Evolutionary conservation across 768 basidiomycete genomes (phyloP), one percentile per base, ranked within the genome.

Genomic region (Serpula lacrymans): DNA sequence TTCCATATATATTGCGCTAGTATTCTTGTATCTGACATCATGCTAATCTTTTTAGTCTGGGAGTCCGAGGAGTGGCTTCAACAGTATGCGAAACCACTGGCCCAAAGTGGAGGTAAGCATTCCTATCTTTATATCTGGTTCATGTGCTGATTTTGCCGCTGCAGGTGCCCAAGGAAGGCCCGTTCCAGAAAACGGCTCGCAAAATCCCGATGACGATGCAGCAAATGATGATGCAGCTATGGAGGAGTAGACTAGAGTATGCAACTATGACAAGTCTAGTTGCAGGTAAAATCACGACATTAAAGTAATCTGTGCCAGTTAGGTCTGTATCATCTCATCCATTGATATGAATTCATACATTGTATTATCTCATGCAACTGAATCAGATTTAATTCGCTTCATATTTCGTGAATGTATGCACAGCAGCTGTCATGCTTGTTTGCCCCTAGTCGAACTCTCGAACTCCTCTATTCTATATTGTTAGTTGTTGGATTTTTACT

Each of bases 31-130:
- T n/a, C n/a, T n/a, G 36, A 20, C 35, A 13, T 41, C 18, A 32
- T 43, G 37, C 49, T 18, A 37, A 10, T 20, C 25, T 13, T 21
- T 42, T 24, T 54, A 95, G 93, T 97, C 49, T 97, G 94, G 94
- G 89, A 93, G 57, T 85, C 88, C 1, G 94, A 97, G 62, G 92
- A 96, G 47, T 97, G 93, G 93, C 66, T 95, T 22, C 69, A 80
- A 59, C 72, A 84, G 53, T 71, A 94, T 59, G 82, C 85, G 3
- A 88, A 91, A 54, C 86, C 88, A 9, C 65, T 87, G 35, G 74
- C 78, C 10, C 74, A 83, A 50, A 82, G 82, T 51, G 87, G 85
- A 65, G 88, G 88, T 82, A 46, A 42, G 69, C 12, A 6, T 37
- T 17, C 24, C 29, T 58, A 18, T 24, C 34, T 21, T 37, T 36